These are phyloP conservation scores for Coemansia guatemalensis DNA, from an alignment of 192 early-diverging fungal genomes.

Conservation along the genomic window DNA sequence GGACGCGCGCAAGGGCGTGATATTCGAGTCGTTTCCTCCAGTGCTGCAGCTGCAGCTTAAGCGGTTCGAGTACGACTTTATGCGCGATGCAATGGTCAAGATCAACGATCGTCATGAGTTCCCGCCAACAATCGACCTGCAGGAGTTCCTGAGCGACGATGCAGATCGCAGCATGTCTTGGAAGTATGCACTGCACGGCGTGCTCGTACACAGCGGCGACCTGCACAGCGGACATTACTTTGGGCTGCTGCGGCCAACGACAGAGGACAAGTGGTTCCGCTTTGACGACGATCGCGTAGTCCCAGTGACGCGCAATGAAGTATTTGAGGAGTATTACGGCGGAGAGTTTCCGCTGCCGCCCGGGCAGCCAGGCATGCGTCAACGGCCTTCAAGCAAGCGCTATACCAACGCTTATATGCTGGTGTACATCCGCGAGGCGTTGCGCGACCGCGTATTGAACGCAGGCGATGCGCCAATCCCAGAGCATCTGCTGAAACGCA, in stretches of 20 bases:
- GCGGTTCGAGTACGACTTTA: slow-evolving; percentile 97
- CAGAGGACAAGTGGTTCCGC: slow-evolving; percentile 81
- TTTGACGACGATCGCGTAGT: slow-evolving; percentile 97
- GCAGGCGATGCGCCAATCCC: slow-evolving; percentile 75
- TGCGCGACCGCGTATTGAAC: slow-evolving; percentile 70
- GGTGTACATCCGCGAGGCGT: slow-evolving; percentile 87
- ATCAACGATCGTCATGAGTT: slow-evolving; percentile 99
- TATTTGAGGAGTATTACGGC: slow-evolving; percentile 94
- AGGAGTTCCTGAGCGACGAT: slow-evolving; percentile 71
- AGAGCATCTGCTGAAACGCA: slow-evolving; percentile 66
- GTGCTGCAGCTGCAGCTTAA: slow-evolving; percentile 96
- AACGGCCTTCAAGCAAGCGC: slow-evolving; percentile 59
- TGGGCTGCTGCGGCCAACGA: slow-evolving; percentile 80
- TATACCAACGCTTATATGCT: slow-evolving; percentile 99
- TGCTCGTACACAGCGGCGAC: slow-evolving; percentile 94
- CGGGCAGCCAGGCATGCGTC: slow-evolving; percentile 46
- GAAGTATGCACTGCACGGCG: slow-evolving; percentile 89
- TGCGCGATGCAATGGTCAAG: slow-evolving; percentile 87
- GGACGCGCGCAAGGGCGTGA: slow-evolving; percentile 95
- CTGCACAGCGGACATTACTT: slow-evolving; percentile 93
- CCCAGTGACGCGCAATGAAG: slow-evolving; percentile 74
- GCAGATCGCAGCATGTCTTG: slow-evolving; percentile 65
- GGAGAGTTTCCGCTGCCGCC: slow-evolving; percentile 60
- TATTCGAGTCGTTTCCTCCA: slow-evolving; percentile 89
- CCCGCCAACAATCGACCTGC: slow-evolving; percentile 81